A percentile compares a stretch with the other conserved stretches of the same genome.
These are phyloP conservation scores for Solanum tarapatanum DNA, from an alignment of 257 asterid genomes.

Conservation along the genomic window DNA sequence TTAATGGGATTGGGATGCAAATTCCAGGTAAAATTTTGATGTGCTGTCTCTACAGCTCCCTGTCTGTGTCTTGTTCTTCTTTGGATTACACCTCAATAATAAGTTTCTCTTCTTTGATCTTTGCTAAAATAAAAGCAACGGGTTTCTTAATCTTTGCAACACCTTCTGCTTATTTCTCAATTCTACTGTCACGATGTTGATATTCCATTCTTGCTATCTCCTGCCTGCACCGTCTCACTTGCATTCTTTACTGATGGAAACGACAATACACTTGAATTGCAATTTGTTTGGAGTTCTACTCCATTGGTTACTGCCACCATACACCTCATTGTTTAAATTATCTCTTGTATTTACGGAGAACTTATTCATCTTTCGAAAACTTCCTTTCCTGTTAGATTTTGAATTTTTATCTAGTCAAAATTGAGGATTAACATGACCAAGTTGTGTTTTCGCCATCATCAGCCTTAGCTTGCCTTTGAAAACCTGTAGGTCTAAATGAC, in stretches of 20 bases:
- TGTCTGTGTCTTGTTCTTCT: not conserved
- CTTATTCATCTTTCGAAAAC: not conserved
- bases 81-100: not conserved
- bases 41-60: not conserved
- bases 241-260: not conserved
- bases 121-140: not conserved
- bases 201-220: not conserved
- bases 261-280: not conserved
- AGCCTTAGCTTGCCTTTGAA: not conserved
- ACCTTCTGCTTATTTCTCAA: not conserved
- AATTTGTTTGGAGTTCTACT: not conserved
- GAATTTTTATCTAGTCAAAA: not conserved
- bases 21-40: constrained; percentile 38
- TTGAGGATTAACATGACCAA: not conserved
- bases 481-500: not conserved
- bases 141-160: not conserved
- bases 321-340: not conserved
- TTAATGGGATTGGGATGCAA: constrained; percentile 41
- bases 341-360: not conserved
- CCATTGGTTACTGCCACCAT: not conserved
- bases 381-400: not conserved
- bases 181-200: not conserved
- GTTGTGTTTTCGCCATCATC: not conserved
- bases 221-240: not conserved
- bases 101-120: not conserved